These are phyloP conservation scores for Diplogelasinospora grovesii DNA, from an alignment of 495 filamentous ascomycete species.

Conservation along the genomic window DNA sequence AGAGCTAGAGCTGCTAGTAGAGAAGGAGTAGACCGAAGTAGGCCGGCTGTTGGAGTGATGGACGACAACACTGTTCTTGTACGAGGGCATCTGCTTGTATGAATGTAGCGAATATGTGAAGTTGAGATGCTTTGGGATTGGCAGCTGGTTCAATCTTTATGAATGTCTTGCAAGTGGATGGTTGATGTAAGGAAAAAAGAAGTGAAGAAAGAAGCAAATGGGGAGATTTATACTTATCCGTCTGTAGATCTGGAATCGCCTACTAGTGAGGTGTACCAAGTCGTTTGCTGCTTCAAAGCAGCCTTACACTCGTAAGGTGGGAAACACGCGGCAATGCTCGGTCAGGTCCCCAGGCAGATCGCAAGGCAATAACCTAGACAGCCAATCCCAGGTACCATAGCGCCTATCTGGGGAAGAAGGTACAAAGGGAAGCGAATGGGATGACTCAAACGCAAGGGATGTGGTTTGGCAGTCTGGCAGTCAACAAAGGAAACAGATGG, in stretches of 20 bases:
- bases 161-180: neutral
- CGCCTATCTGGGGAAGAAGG: conserved; percentile 7
- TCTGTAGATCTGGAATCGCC: neutral
- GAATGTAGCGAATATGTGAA: neutral
- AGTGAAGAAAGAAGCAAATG: neutral
- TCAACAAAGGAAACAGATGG: no score
- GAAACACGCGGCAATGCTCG: conserved; percentile 9
- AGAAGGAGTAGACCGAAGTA: conserved; percentile 1
- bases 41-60: conserved; percentile 5
- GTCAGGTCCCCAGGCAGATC: conserved; percentile 17
- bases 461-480: no score
- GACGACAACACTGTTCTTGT: conserved; percentile 6
- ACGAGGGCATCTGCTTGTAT: conserved; percentile 11
- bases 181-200: neutral
- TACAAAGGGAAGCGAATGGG: conserved; percentile 8
- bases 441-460: conserved; percentile 11
- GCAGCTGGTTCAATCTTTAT: neutral
- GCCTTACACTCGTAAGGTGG: conserved; percentile 3
- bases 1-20: conserved; percentile 6
- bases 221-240: neutral
- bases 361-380: conserved; percentile 13
- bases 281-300: neutral
- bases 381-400: neutral
- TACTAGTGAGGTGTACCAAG: neutral
- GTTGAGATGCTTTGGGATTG: neutral